Evolutionary conservation across 1,284 basidiomycete species (phyloP).

Genomic region (Pisolithus thermaeus): DNA sequence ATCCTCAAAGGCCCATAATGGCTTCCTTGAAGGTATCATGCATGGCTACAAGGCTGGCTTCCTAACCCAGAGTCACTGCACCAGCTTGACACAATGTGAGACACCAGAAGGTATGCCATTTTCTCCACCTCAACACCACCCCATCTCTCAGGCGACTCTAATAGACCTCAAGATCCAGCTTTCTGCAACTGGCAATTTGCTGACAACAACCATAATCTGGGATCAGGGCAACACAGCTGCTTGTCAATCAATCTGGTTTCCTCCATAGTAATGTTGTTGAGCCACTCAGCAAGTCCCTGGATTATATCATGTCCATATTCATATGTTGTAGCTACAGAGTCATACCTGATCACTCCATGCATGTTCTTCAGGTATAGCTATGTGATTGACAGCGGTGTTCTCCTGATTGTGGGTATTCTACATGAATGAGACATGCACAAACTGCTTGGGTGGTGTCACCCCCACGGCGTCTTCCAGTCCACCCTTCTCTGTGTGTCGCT

Average conservation of each 20-base stretch:
- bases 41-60: slow-evolving; percentile 94
- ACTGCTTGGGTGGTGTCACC: slow-evolving; percentile 57
- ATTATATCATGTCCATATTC: slow-evolving; percentile 85
- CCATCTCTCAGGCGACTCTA: too few relatives aligned
- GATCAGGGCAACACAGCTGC: slow-evolving; percentile 92
- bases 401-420: slow-evolving; percentile 57
- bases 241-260: slow-evolving; percentile 98
- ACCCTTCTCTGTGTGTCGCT: slow-evolving; percentile 98
- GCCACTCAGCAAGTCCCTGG: slow-evolving; percentile 89
- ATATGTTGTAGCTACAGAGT: slow-evolving; percentile 3
- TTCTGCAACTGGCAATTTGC: slow-evolving; percentile 86
- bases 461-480: slow-evolving; percentile 91
- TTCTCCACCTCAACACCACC: too few relatives aligned
- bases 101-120: too few relatives aligned
- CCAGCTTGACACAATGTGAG: neutral
- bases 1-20: slow-evolving; percentile 59
- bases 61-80: slow-evolving; percentile 69
- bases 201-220: slow-evolving; percentile 92
- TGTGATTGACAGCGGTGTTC: slow-evolving; percentile 99
- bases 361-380: slow-evolving; percentile 73
- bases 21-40: slow-evolving; percentile 90
- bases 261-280: slow-evolving; percentile 90
- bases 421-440: too few relatives aligned
- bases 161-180: slow-evolving; percentile 30
- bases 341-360: slow-evolving; percentile 7